These are phyloP conservation scores for Tolypocladium nubicola DNA, from an alignment of 2,329 filamentous ascomycete species.

Conservation along the genomic window DNA sequence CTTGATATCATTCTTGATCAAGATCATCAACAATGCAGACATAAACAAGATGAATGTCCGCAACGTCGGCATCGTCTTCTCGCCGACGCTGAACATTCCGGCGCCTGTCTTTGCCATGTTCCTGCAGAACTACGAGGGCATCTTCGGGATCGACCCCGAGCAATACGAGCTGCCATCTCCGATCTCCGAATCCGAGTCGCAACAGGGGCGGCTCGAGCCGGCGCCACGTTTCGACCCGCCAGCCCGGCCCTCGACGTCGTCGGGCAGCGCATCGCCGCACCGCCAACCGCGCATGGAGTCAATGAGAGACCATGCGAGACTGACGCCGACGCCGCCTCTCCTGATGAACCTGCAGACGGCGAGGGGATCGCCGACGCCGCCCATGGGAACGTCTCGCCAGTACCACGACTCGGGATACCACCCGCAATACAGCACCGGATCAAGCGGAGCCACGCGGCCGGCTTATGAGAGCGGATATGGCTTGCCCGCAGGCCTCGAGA, in stretches of 20 bases:
- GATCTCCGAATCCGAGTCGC: slow-evolving; percentile 25
- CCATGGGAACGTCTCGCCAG: slow-evolving; percentile 11
- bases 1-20: slow-evolving; percentile 78
- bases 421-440: slow-evolving; percentile 22
- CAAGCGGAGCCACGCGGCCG: slow-evolving; percentile 21
- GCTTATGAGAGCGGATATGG: slow-evolving; percentile 34
- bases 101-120: slow-evolving; percentile 91
- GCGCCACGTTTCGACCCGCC: slow-evolving; percentile 22
- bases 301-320: slow-evolving; percentile 17
- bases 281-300: slow-evolving; percentile 29
- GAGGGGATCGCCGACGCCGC: slow-evolving; percentile 34
- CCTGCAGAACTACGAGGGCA: slow-evolving; percentile 76
- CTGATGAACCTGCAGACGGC: slow-evolving; percentile 17
- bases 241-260: slow-evolving; percentile 39
- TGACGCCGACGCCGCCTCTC: slow-evolving; percentile 42
- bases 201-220: slow-evolving; percentile 17
- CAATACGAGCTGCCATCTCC: slow-evolving; percentile 47
- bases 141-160: slow-evolving; percentile 66
- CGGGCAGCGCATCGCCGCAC: slow-evolving; percentile 39
- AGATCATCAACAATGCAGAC: slow-evolving; percentile 81
- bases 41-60: slow-evolving; percentile 97
- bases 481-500: slow-evolving; percentile 14
- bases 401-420: slow-evolving; percentile 35
- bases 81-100: slow-evolving; percentile 91
- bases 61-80: slow-evolving; percentile 97